phyloP scores from a whole-genome alignment of 2,329 filamentous ascomycete genomes.

The Aaosphaeria arxii region DNA sequence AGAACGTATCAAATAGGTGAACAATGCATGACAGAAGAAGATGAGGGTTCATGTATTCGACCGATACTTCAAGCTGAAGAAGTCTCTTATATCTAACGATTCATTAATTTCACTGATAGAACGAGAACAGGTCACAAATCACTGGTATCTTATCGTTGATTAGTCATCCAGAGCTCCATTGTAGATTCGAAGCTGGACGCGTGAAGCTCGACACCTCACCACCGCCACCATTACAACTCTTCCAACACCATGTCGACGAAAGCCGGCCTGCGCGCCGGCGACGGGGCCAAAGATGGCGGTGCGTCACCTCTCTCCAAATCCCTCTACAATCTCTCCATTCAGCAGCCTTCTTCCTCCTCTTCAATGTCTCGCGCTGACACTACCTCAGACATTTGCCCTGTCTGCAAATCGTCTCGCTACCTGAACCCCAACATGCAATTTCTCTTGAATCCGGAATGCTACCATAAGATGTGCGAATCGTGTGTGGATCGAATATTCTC shows the following conservation, averaged over 20 bases:
- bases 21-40: too few relatives aligned
- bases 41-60: too few relatives aligned
- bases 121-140: too few relatives aligned
- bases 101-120: too few relatives aligned
- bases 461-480: slow-evolving; percentile 97
- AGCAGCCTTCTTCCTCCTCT: slow-evolving; percentile 8
- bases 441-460: slow-evolving; percentile 96
- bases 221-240: slow-evolving; percentile 1
- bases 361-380: slow-evolving; percentile 19
- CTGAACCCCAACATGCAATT: slow-evolving; percentile 93
- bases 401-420: slow-evolving; percentile 96
- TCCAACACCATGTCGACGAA: slow-evolving; percentile 32
- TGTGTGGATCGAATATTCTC: slow-evolving; percentile 95
- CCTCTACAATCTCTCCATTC: slow-evolving; percentile 27
- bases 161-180: too few relatives aligned
- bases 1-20: not conserved
- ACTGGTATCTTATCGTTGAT: too few relatives aligned
- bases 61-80: too few relatives aligned
- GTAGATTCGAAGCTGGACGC: too few relatives aligned
- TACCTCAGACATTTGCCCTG: slow-evolving; percentile 75
- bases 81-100: too few relatives aligned
- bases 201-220: not conserved
- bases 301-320: slow-evolving; percentile 31
- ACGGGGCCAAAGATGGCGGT: slow-evolving; percentile 36
- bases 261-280: slow-evolving; percentile 23